Percentiles rank a stretch among this genome's conserved stretches.
Evolutionary conservation across 306 rosid species (phyloP).

Genomic region (Clitoria ternatea): DNA sequence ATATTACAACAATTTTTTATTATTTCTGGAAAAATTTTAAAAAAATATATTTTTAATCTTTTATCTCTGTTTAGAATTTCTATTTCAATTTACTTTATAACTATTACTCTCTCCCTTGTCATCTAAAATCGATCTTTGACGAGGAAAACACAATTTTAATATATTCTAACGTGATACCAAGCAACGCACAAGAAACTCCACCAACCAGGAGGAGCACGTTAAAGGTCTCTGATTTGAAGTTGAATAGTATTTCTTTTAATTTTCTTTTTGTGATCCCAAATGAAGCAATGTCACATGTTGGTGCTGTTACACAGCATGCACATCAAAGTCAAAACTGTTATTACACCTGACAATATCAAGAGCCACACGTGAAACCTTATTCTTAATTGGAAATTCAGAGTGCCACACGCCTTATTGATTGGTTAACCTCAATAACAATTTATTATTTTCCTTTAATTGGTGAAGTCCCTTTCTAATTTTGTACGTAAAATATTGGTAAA

Average conservation of each 20-base stretch:
- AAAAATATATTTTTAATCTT: too few relatives aligned
- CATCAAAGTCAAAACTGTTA: not conserved
- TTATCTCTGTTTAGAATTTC: too few relatives aligned
- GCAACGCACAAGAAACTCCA: too few relatives aligned
- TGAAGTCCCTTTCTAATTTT: not conserved
- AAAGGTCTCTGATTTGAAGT: not conserved
- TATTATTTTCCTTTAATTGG: not conserved
- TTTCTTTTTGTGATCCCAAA: not conserved
- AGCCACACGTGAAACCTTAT: slow-evolving; percentile 6
- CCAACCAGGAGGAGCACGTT: not conserved
- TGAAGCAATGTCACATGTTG: slow-evolving; percentile 6
- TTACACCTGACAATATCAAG: not conserved
- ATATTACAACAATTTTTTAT: too few relatives aligned
- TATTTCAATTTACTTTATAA: too few relatives aligned
- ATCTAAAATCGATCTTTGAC: too few relatives aligned
- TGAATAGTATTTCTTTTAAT: not conserved
- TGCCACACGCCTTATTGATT: not conserved
- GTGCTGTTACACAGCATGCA: slow-evolving; percentile 1
- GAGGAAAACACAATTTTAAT: too few relatives aligned
- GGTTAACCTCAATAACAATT: not conserved
- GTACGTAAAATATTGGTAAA: not conserved
- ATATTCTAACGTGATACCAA: too few relatives aligned
- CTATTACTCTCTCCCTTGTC: too few relatives aligned
- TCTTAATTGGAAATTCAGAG: not conserved
- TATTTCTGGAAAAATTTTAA: too few relatives aligned